Evolutionary conservation across 1,139 yeast species (phyloP), one percentile per base, ranked within the genome.

Genomic region (Saccharomyces hybrid): DNA sequence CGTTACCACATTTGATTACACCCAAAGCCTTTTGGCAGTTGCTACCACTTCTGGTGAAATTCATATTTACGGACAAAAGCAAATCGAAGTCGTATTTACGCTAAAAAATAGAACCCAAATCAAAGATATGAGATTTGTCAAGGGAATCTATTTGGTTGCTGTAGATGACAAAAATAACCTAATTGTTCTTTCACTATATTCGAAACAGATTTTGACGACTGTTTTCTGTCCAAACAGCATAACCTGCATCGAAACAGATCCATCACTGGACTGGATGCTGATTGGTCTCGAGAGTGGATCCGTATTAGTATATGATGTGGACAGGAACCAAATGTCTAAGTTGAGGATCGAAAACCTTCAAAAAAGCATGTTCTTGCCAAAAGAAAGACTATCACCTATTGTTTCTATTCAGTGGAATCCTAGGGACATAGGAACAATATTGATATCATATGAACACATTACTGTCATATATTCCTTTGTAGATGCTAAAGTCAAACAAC

Each of bases 211-310:
- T 32, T 69, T 88, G 30, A 78, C 80, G 44, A 78, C 71, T 2
- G 66, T 67, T 38, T 75, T 76, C 62, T 78, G 86, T 1, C 85
- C 88, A 0, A 84, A 88, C 1, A 75, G 79, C 4, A 79, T 90
- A 13, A 75, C 86, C 0, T 78, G 87, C 1, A 74, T 85, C 5
- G 90, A 82, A 56, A 71, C 85, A 1, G 98, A 93, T 64, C 96
- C 97, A 0, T 79, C 95, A 0, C 70, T 93, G 61, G 98, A 91
- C 70, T 93, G 95, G 88, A 72, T 91, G 28, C 77, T 86, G 52
- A 66, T 91, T 38, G 99, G 98, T 3, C 73, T 89, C 55, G 79
- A 82, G 52, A 89, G 84, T 68, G 99, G 99, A 2, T 72, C 80
- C 4, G 70, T 87, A 1, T 70, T 82, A 50, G 83, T 86, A 13